Base-by-base conservation (phyloP, 2,329 filamentous ascomycete species). In the Aspergillus brunneoviolaceus region DNA sequence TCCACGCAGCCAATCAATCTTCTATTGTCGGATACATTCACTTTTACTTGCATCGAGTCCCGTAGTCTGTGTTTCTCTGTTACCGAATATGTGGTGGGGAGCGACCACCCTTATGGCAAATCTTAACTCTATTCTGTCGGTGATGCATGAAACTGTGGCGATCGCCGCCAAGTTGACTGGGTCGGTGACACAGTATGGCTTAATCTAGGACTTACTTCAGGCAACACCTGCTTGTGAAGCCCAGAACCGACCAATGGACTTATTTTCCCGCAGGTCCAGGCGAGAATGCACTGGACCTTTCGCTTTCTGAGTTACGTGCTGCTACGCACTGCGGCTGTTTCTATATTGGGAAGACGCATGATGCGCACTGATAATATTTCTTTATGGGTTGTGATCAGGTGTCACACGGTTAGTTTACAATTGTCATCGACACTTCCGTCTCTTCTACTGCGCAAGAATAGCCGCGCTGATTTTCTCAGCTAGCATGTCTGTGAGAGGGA, bases 401-500 rank as follows among this genome's bases (percentile, higher is more conserved):
- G 39, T n/a, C 16, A 19, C 9, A 45, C 39, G 9, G 7, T n/a
- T 0, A 6, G 6, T 19, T 6, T 19, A 16, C 6, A 19, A 6
- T 14, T 14, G 39, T 45, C 39, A 45, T 19, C 16, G 1, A 19
- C n/a, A 45, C 39, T 45, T n/a, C 14, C 16, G 39, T 45, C 16
- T n/a, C 16, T n/a, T 45, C 39, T 45, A n/a, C 14, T 45, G 14
- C 39, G 14, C 39, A 45, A 45, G 14, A 19, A 55, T 55, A 3
- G 10, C 42, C 16, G 21, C 27, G 27, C 42, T 31, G 29, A 55
- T 55, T 23, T 52, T 52, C 50, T 79, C 76, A 0, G 76, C 76
- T 19, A 78, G 61, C 54, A 70, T 71, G 67, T 78, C 68, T 69
- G 55, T 25, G 5, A 2, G n/a, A 16, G 39, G 39, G 33, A 16